Evolutionary conservation across 2,329 filamentous ascomycete genomes (phyloP), one percentile per base, ranked within the genome.

Genomic region (Blastomyces percursus): DNA sequence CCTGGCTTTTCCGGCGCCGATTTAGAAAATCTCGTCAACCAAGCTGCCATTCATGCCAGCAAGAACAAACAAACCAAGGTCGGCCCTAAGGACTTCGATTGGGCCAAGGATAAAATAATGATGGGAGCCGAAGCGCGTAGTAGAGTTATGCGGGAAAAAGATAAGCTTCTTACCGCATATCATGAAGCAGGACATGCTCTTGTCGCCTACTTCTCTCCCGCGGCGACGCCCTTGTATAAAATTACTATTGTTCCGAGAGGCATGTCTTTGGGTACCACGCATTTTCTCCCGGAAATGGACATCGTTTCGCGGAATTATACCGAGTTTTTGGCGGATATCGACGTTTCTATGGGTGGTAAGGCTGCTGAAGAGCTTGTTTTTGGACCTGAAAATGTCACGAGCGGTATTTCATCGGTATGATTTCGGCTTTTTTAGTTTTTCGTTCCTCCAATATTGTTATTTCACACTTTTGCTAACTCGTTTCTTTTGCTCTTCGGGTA

Each of bases 101-200:
- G 93, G 92, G 94, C 94, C 63, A 97, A 96, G 77, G 94, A 99
- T 79, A 94, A 94, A 78, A 90, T 99, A 61, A 88, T 96, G 74
- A 96, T 99, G 91, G 94, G 94, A 46, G 90, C 93, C 2, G 94
- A 99, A 78, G 86, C 88, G 72, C 89, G 87, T 74, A 96, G 88
- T 68, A 91, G 93, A 77, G 84, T 96, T 62, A 93, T 99, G 62
- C 89, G 88, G 52, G 86, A 93, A 66, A 91, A 96, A 78, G 94
- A 99, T 78, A 97, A 95, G 79, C 84, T 94, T 69, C 87, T 91
- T 81, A 96, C 92, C n/a, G 91, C 91, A 0, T 96, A 96, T 71
- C 91, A 96, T 72, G 94, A 99, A 78, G 95, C 93, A 62, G 94
- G 94, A 2, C 94, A 99, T 75, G 91, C 94, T 9, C 84, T 99